Evolutionary conservation across 257 asterid genomes (phyloP), one percentile per base, ranked within the genome.

Genomic region (Voacanga thouarsii): DNA sequence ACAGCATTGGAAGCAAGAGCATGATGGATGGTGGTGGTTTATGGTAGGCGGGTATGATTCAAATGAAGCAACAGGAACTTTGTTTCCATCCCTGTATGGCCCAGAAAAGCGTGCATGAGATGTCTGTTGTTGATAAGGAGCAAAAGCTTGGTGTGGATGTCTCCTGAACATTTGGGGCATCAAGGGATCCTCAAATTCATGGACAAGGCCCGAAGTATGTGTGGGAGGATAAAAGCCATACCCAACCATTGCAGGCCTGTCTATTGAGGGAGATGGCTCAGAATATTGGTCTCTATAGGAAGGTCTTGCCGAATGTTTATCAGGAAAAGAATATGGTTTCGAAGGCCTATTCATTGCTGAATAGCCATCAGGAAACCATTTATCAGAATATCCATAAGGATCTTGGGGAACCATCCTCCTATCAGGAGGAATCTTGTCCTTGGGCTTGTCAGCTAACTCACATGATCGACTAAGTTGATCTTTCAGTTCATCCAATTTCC

Each of bases 1-100:
- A 65, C 67, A 85, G 88, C 97, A 94, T 30, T 87, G 88, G 80
- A 89, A 81, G 70, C 98, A 94, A 41, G 90, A 82, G 83, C 98
- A 94, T 63, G 96, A 92, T 6, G 90, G 89, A 80, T 88, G 94
- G 78, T 91, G 97, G 72, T 60, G 88, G 84, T 73, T 84, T 45
- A 77, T 59, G 64, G 80, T 80, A 75, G 81, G 87, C 47, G 79
- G 83, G 78, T 87, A 83, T 0, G 89, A 80, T 51, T 88, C 90
- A 79, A 75, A 64, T 21, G 78, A 51, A 66, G 87, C 93, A 86
- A 72, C 75, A 77, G 80, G 89, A 56, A 47, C 80, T 67, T 77
- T 57, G 65, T 85, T 85, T 39, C 84, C 84, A 75, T 84, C 90
- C 63, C 55, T 39, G 82, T 88, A 87, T 8, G 84, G 85, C 77